phyloP scores from a whole-genome alignment of 176 grass and related monocot species.

The Typha latifolia region DNA sequence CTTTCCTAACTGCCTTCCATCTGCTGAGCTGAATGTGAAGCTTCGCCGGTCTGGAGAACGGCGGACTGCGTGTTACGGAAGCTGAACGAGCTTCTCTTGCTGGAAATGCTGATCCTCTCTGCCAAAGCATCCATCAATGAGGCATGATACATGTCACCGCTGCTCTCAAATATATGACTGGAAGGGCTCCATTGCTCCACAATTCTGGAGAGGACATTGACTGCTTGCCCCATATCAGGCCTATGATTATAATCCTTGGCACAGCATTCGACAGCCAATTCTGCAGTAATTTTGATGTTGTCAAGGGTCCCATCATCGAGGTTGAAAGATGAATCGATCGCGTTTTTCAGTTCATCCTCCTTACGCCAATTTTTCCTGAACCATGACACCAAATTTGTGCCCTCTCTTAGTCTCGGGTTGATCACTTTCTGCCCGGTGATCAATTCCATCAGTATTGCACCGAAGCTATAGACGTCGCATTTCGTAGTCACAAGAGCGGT shows the following conservation, averaged over 20 bases:
- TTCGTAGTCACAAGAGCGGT: constrained; percentile 92
- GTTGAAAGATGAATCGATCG: constrained; percentile 44
- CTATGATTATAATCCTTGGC: constrained; percentile 74
- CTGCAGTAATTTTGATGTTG: constrained; percentile 58
- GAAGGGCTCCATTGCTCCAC: constrained; percentile 74
- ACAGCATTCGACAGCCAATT: constrained; percentile 81
- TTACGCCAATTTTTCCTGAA: constrained; percentile 75
- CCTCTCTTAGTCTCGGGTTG: constrained; percentile 66
- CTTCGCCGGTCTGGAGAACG: constrained; percentile 55
- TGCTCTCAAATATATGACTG: constrained; percentile 67
- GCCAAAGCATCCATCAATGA: constrained; percentile 85
- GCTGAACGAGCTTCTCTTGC: constrained; percentile 23
- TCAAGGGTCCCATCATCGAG: constrained; percentile 66
- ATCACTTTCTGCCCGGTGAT: constrained; percentile 76
- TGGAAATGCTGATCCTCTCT: constrained; percentile 54
- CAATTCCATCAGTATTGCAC: constrained; percentile 91
- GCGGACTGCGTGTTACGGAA: constrained; percentile 80
- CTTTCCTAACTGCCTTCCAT: constrained; percentile 36
- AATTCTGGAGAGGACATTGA: constrained; percentile 77
- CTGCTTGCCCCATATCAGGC: constrained; percentile 81
- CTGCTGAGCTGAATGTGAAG: constrained; percentile 68
- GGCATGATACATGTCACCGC: constrained; percentile 79
- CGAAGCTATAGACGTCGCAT: constrained; percentile 91
- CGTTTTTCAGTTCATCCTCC: constrained; percentile 57
- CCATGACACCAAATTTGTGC: constrained; percentile 84